These are phyloP conservation scores for Blepharisma japonicum DNA, from an alignment of 73 alveolate genomes.

Conservation along the genomic window DNA sequence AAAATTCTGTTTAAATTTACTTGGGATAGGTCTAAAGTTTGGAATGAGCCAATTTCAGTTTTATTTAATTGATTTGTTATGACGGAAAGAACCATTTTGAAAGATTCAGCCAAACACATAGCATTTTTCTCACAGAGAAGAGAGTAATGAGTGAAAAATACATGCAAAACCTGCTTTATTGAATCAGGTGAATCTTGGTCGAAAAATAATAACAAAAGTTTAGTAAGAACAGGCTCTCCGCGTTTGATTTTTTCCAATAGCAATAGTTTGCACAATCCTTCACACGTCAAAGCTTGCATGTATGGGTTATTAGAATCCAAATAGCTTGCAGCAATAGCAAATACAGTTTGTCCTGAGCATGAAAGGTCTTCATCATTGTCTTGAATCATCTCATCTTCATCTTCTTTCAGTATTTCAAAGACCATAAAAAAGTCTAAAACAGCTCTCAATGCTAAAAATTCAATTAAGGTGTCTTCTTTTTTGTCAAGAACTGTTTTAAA, in stretches of 20 bases:
- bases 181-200: neutral
- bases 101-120: neutral
- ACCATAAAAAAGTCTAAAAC: slow-evolving; percentile 5
- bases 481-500: neutral
- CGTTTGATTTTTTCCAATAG: neutral
- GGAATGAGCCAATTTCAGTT: neutral
- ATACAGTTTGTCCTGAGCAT: neutral
- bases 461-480: neutral
- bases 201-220: neutral
- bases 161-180: neutral
- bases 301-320: neutral
- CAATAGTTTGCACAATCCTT: neutral
- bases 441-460: neutral
- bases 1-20: neutral
- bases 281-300: slow-evolving; percentile 2
- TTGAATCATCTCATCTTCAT: neutral
- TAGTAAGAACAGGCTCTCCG: neutral
- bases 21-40: neutral
- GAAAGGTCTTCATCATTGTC: neutral
- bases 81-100: neutral
- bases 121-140: neutral
- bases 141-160: neutral
- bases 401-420: neutral
- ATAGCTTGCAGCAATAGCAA: neutral
- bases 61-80: neutral